Percentiles rank a stretch among this genome's conserved stretches.
Conservation (phyloP, 2,329 filamentous ascomycete genomes). For the Aspergillus cejpii region DNA sequence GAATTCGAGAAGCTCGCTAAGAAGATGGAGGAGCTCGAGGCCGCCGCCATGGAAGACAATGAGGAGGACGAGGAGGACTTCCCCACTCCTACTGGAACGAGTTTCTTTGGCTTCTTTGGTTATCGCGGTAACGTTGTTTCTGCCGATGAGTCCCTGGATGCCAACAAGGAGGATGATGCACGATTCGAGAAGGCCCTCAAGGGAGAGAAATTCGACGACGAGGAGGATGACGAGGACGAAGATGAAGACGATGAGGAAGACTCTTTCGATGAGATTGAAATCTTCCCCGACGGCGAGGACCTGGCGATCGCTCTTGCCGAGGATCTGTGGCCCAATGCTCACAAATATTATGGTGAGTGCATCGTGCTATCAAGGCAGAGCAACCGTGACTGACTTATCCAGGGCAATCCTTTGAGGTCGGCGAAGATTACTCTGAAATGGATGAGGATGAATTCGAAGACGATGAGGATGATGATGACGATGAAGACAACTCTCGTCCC, state of each 20-base stretch:
- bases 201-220: constrained; percentile 48
- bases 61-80: constrained; percentile 35
- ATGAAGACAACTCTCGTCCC: constrained; percentile 35
- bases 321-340: constrained; percentile 80
- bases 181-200: constrained; percentile 45
- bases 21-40: constrained; percentile 42
- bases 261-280: constrained; percentile 65
- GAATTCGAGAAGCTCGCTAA: constrained; percentile 49
- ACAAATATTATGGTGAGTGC: constrained; percentile 81
- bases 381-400: constrained; percentile 39
- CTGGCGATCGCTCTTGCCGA: constrained; percentile 74
- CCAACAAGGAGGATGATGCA: constrained; percentile 55
- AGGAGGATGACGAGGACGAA: constrained; percentile 40
- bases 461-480: constrained; percentile 45
- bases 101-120: constrained; percentile 87
- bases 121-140: constrained; percentile 65
- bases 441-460: constrained; percentile 58
- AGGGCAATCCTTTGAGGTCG: constrained; percentile 66
- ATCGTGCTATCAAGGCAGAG: background rate
- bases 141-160: constrained; percentile 63
- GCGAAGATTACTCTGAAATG: constrained; percentile 54
- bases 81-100: constrained; percentile 58
- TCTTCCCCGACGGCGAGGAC: constrained; percentile 82
- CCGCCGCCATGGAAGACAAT: constrained; percentile 30
- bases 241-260: constrained; percentile 55